A percentile compares a stretch with the other conserved stretches of the same genome.
Evolutionary conservation across 495 filamentous ascomycete species (phyloP).

Genomic region (Hypoxylon cercidicola): DNA sequence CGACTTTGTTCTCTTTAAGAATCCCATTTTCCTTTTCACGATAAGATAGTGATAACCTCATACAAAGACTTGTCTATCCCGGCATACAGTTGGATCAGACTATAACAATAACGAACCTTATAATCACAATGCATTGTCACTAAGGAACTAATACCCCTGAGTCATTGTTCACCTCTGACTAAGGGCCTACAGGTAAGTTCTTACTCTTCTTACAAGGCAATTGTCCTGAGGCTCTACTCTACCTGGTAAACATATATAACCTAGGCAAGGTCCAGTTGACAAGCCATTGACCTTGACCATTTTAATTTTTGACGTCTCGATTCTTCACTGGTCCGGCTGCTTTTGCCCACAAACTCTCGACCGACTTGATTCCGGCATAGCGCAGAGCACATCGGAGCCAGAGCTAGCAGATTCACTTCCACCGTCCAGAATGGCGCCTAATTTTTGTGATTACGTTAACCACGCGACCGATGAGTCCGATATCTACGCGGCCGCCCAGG

Average conservation of each 20-base stretch:
- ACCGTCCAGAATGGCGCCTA: not conserved
- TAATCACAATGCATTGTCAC: slow-evolving; percentile 1
- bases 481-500: not conserved
- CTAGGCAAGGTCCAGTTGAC: not conserved
- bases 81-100: not conserved
- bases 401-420: not conserved
- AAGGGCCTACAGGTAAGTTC: not conserved
- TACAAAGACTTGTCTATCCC: not conserved
- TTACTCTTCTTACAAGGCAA: not conserved
- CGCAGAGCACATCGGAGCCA: not conserved
- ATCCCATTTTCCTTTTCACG: not conserved
- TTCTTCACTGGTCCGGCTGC: no score
- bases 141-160: not conserved
- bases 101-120: not conserved
- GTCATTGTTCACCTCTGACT: not conserved
- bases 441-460: not conserved
- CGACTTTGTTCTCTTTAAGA: no score
- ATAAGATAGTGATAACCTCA: not conserved
- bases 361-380: no score
- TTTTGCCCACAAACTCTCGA: no score
- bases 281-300: not conserved
- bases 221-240: not conserved
- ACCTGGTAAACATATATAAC: not conserved
- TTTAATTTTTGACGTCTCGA: no score
- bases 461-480: not conserved